A percentile compares a stretch with the other conserved stretches of the same genome.
Conservation (phyloP, 106 monocot species). For the Dactylorhiza incarnata region DNA sequence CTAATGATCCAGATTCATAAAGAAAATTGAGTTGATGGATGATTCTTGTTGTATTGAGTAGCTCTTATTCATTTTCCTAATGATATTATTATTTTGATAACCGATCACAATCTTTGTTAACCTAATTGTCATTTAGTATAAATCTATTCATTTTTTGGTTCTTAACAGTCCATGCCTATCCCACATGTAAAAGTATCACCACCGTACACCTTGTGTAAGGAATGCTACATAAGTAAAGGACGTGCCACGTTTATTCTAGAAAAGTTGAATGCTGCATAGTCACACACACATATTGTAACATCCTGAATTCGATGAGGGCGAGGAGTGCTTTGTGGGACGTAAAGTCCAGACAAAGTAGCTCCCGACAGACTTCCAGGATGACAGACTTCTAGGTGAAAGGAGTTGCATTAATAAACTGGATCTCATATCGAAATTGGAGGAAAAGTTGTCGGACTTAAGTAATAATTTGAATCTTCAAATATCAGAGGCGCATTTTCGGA, state of each 20-base stretch:
- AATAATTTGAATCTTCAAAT: no score
- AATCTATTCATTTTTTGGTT: not conserved
- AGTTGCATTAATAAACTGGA: no score
- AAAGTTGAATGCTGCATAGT: not conserved
- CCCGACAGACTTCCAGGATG: no score
- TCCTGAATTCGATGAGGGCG: no score
- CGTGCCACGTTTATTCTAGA: not conserved
- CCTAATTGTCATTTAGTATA: not conserved
- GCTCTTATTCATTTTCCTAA: not conserved
- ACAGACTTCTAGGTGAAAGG: no score
- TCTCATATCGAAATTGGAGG: no score
- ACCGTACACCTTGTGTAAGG: no score
- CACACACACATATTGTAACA: no score
- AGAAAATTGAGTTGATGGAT: not conserved
- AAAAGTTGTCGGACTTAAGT: no score
- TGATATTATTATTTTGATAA: not conserved
- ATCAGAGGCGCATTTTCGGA: no score
- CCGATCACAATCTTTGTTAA: not conserved
- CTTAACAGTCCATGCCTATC: not conserved
- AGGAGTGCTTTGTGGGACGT: no score
- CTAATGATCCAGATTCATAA: not conserved
- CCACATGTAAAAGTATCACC: not conserved
- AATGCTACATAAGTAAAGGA: not conserved
- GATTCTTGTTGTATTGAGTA: not conserved
- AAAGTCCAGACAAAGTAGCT: no score